A percentile compares a stretch with the other conserved stretches of the same genome.
phyloP scores from a whole-genome alignment of 169 alveolate species.

The Cryptosporidium muris region DNA sequence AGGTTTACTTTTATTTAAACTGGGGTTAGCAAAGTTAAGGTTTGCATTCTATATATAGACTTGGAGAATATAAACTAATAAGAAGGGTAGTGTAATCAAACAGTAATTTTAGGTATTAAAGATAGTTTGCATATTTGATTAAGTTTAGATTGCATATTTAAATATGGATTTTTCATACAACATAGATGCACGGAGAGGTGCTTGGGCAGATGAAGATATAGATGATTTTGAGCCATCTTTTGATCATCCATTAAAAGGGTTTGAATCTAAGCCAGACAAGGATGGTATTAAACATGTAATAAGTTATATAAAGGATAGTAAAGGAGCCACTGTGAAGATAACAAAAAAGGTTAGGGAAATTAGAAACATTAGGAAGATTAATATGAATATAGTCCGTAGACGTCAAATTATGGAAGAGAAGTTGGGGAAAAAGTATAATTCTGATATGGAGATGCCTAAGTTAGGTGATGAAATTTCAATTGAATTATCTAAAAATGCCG shows the following conservation, averaged over 20 bases:
- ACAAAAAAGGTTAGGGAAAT: constrained; percentile 44
- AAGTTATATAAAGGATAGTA: constrained; percentile 51
- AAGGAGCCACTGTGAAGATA: constrained; percentile 45
- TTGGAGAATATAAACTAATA: no score
- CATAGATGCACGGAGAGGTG: constrained; percentile 40
- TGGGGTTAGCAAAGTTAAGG: no score
- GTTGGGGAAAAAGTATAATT: constrained; percentile 32
- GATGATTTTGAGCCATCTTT: constrained; percentile 71
- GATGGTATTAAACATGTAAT: constrained; percentile 69
- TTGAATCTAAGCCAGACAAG: constrained; percentile 62
- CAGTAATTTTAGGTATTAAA: no score
- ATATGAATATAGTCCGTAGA: constrained; percentile 43
- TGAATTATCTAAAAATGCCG: constrained; percentile 75
- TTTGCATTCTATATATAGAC: no score
- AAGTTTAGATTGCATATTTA: background rate
- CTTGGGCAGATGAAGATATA: constrained; percentile 70
- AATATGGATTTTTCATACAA: constrained; percentile 18
- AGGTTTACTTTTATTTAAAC: no score
- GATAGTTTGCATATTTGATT: no score
- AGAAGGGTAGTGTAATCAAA: no score
- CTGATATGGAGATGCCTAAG: constrained; percentile 67
- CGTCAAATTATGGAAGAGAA: constrained; percentile 42
- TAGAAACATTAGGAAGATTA: constrained; percentile 39
- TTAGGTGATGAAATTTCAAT: constrained; percentile 77
- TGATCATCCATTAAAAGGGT: constrained; percentile 69